These are phyloP conservation scores for Ogataea nonfermentans DNA, from an alignment of 805 yeast species.

Conservation along the genomic window DNA sequence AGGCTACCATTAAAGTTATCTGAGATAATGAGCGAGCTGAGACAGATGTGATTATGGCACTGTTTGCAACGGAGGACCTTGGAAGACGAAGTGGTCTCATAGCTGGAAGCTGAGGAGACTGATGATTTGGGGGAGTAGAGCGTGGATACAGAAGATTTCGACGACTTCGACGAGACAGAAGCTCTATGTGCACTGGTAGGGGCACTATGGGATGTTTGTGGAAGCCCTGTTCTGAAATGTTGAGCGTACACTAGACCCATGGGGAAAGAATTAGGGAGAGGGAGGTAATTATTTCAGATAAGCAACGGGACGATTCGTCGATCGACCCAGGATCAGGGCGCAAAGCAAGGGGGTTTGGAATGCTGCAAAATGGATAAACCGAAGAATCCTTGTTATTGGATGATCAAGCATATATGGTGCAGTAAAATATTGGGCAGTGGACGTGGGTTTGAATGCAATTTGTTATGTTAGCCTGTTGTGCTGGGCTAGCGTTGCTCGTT, in stretches of 20 bases:
- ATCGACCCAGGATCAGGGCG: constrained; percentile 2
- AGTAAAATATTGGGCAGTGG: background rate
- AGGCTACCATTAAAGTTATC: constrained; percentile 34
- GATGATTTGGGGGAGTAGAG: constrained; percentile 31
- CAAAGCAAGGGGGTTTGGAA: background rate
- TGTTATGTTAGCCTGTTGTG: no score
- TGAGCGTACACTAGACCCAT: constrained; percentile 35
- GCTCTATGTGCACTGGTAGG: background rate
- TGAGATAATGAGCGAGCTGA: constrained; percentile 29
- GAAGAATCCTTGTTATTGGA: no score
- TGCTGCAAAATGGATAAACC: no score
- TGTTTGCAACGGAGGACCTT: constrained; percentile 31
- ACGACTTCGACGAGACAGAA: constrained; percentile 28
- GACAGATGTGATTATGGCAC: constrained; percentile 36
- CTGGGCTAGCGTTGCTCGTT: background rate
- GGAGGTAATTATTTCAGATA: constrained; percentile 4
- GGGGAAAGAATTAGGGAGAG: background rate
- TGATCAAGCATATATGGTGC: background rate
- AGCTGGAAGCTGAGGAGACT: constrained; percentile 18
- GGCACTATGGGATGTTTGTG: constrained; percentile 1
- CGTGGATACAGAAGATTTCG: constrained; percentile 30
- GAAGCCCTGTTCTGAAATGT: constrained; percentile 25
- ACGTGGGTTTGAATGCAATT: background rate
- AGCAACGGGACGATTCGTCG: constrained; percentile 10
- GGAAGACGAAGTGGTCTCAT: constrained; percentile 17